Evolutionary conservation across 345 rosid genomes (phyloP).

Genomic region (Dipteronia sinensis): DNA sequence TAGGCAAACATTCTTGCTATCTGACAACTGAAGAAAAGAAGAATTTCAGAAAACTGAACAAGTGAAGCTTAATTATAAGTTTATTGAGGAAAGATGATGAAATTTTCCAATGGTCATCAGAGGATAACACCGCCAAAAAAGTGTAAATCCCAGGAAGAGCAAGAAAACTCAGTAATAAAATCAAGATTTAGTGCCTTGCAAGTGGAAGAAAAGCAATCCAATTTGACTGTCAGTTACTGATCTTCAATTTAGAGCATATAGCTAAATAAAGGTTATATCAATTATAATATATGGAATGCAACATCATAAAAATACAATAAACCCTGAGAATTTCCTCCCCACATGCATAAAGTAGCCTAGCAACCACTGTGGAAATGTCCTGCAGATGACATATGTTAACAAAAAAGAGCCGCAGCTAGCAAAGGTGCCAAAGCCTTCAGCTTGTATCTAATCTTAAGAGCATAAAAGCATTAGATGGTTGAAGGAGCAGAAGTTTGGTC

Average conservation of each 20-base stretch:
- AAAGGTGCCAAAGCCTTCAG: neutral
- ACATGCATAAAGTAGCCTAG: neutral
- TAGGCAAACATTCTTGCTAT: neutral
- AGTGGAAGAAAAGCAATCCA: neutral
- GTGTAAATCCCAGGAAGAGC: neutral
- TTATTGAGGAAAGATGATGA: neutral
- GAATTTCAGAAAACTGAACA: neutral
- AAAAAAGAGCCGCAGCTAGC: neutral
- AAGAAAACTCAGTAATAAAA: neutral
- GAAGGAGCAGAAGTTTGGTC: neutral
- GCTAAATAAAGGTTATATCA: neutral
- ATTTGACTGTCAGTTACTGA: neutral
- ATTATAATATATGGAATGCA: neutral
- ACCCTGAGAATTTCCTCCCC: neutral
- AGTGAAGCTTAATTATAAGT: neutral
- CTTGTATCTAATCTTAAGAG: constrained; percentile 10
- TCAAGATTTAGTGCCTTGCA: neutral
- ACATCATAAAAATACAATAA: constrained; percentile 1
- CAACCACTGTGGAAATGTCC: neutral
- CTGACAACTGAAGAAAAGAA: neutral
- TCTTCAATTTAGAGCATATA: neutral
- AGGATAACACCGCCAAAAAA: neutral
- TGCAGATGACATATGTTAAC: neutral
- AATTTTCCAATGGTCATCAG: neutral
- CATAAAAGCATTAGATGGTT: neutral